Base-by-base conservation (phyloP, 2,329 filamentous ascomycete genomes). In the Ophiostoma triangulosporum region DNA sequence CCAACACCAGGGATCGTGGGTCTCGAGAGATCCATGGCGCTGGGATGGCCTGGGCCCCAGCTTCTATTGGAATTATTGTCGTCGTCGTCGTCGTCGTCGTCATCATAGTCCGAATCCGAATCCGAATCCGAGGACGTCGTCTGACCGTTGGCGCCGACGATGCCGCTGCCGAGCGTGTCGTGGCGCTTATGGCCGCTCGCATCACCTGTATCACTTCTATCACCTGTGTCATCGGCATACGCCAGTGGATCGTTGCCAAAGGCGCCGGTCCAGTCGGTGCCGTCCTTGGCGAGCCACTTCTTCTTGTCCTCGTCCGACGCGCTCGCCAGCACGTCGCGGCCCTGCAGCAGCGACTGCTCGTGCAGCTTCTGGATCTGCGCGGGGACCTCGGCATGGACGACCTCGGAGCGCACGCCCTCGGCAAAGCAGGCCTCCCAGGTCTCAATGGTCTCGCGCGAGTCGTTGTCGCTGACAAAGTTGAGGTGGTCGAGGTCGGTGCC, bases 381-480 rank as follows among this genome's bases (percentile, higher is more conserved):
- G 0, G 89, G 87, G 0, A 95, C 73, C 62, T 94, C 84, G 24
- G 81, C 76, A 9, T 77, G 71, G 1, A 96, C 88, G 27, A 80
- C 76, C 53, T 82, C 77, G 14, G 74, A 69, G 2, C 93, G 81
- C 0, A 95, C 87, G 12, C 91, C 91, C 66, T 97, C 90, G 0
- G 88, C 81, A 38, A 85, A 80, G 65, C 91, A 96, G 0, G 89
- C 87, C 66, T 96, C 89, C 88, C 90, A 97, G 0, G 85, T 86
- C 69, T 97, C 91, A 59, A 88, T 95, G 0, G 90, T 96, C 71
- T 97, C 93, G 31, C 91, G 83, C 1, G 85, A 84, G 64, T 95
- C 83, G 62, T 95, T 95, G 66, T 94, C 87, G 48, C 81, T 78
- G 22, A 95, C 83, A 61, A 95, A 96, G 1, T 74, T 75, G 59